Conservation (phyloP, 2,329 filamentous ascomycete genomes). For the Pseudocercospora musae region DNA sequence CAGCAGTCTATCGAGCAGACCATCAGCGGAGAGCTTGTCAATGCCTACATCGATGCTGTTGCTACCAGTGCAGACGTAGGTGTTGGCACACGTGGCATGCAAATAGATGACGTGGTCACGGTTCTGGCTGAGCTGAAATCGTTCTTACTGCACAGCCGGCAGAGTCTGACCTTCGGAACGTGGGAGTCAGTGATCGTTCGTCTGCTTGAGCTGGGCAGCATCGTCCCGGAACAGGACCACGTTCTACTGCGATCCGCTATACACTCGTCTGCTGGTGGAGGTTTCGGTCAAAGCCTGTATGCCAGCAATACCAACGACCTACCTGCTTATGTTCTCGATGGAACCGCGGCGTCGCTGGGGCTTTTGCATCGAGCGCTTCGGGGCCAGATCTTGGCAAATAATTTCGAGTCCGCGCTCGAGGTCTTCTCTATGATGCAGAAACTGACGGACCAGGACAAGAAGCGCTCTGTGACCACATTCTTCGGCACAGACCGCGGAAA, state of each 20-base stretch:
- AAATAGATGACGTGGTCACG: conserved; percentile 34
- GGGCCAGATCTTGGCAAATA: conserved; percentile 39
- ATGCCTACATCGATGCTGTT: conserved; percentile 53
- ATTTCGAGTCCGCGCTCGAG: conserved; percentile 38
- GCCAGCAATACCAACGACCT: conserved; percentile 35
- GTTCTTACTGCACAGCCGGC: conserved; percentile 27
- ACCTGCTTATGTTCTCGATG: conserved; percentile 44
- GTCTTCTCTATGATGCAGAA: conserved; percentile 39
- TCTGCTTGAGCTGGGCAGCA: conserved; percentile 49
- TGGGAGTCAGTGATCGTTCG: conserved; percentile 50
- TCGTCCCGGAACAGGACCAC: conserved; percentile 46
- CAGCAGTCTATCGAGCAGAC: conserved; percentile 40
- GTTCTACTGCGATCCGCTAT: conserved; percentile 40
- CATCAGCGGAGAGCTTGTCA: conserved; percentile 58
- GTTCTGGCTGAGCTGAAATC: conserved; percentile 30
- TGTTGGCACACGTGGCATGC: conserved; percentile 40
- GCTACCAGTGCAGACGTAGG: conserved; percentile 45
- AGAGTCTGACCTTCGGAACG: conserved; percentile 40
- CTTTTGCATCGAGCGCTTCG: conserved; percentile 44
- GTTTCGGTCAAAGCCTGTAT: conserved; percentile 41
- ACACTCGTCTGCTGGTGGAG: conserved; percentile 34
- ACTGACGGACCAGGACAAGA: conserved; percentile 45
- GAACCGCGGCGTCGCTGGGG: conserved; percentile 42
- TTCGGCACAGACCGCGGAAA: conserved; percentile 29
- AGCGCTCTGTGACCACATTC: conserved; percentile 42